A percentile compares a stretch with the other conserved stretches of the same genome.
These are phyloP conservation scores for barley (Hordeum vulgare) DNA, from an alignment of 176 grass and related monocot species.

Conservation along the genomic window MorexV3_pseudomolecules_assembly NC_058521.1:252654260-252654759, in stretches of 20 bases:
- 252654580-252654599: background rate
- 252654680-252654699: background rate
- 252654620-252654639: background rate
- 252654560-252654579: background rate
- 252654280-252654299: slow-evolving; percentile 8
- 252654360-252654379: background rate
- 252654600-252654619: background rate
- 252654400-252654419: background rate
- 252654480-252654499: background rate
- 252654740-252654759: background rate
- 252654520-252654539: background rate
- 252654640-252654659: background rate
- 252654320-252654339: background rate
- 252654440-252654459: background rate
- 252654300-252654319: background rate
- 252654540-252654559: background rate
- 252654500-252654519: background rate
- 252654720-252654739: background rate
- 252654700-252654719: background rate
- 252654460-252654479: background rate
- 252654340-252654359: slow-evolving; percentile 3
- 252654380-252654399: background rate
- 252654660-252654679: background rate
- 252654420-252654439: background rate
- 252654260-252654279: slow-evolving; percentile 95